These are phyloP conservation scores for Echites panduratus DNA, from an alignment of 257 asterid species.

Conservation along the genomic window DNA sequence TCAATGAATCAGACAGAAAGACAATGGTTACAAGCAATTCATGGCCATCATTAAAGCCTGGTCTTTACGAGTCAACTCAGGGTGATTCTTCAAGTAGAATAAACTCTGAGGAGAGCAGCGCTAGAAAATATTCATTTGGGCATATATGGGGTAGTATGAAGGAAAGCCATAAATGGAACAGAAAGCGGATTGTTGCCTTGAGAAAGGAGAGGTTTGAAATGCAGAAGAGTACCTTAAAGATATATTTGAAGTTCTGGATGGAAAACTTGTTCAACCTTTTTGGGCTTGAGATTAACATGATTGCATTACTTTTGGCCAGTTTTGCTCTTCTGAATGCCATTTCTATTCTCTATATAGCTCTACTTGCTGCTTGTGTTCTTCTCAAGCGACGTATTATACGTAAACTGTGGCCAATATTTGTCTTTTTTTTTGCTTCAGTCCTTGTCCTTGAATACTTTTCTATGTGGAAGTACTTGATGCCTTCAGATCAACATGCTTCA, in stretches of 20 bases:
- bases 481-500: slow-evolving; percentile 31
- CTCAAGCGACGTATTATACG: slow-evolving; percentile 67
- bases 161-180: slow-evolving; percentile 89
- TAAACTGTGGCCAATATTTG: slow-evolving; percentile 80
- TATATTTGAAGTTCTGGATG: slow-evolving; percentile 88
- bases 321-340: slow-evolving; percentile 81
- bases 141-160: slow-evolving; percentile 81
- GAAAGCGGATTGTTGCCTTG: slow-evolving; percentile 54
- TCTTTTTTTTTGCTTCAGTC: slow-evolving; percentile 63
- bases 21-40: slow-evolving; percentile 40
- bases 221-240: slow-evolving; percentile 78
- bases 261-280: slow-evolving; percentile 95
- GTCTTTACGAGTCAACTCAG: slow-evolving; percentile 34
- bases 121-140: slow-evolving; percentile 51
- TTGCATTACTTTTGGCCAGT: slow-evolving; percentile 79
- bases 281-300: slow-evolving; percentile 98
- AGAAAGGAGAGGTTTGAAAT: slow-evolving; percentile 86
- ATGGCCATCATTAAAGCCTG: slow-evolving; percentile 45
- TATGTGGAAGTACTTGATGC: slow-evolving; percentile 73
- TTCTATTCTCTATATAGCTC: slow-evolving; percentile 71
- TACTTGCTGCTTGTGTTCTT: slow-evolving; percentile 82
- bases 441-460: slow-evolving; percentile 76
- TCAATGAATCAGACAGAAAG: slow-evolving; percentile 40
- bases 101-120: slow-evolving; percentile 26
- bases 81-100: slow-evolving; percentile 32